phyloP scores from a whole-genome alignment of 352 stramenopile genomes.

The Phytophthora palmivora region DNA sequence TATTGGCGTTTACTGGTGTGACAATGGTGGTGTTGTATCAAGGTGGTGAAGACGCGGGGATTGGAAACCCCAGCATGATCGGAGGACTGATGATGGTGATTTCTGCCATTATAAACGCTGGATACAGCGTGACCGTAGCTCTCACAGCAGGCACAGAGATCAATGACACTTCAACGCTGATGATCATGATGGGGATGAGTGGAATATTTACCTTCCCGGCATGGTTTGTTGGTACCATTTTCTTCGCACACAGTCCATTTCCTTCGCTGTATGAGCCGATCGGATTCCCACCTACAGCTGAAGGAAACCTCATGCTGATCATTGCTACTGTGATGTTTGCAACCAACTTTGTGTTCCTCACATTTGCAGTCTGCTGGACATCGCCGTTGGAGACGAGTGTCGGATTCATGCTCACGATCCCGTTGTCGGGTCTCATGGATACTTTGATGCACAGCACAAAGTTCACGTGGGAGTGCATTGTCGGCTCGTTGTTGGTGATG shows the following conservation, averaged over 20 bases:
- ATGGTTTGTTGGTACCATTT: conserved; percentile 53
- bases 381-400: conserved; percentile 69
- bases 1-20: conserved; percentile 54
- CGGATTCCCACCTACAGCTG: conserved; percentile 43
- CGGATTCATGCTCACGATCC: conserved; percentile 67
- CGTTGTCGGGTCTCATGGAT: conserved; percentile 55
- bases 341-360: conserved; percentile 51
- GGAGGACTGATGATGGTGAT: conserved; percentile 55
- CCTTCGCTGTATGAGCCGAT: conserved; percentile 54
- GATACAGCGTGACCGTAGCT: conserved; percentile 56
- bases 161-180: conserved; percentile 58
- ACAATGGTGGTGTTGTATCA: conserved; percentile 60
- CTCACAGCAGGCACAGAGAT: conserved; percentile 47
- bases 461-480: conserved; percentile 57
- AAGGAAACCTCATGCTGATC: conserved; percentile 45
- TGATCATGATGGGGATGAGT: conserved; percentile 40
- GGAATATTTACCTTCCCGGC: conserved; percentile 55
- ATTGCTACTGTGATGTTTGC: conserved; percentile 40
- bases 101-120: conserved; percentile 53
- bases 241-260: conserved; percentile 47
- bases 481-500: conserved; percentile 58
- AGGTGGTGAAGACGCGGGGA: conserved; percentile 23
- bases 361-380: conserved; percentile 60
- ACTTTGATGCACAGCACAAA: conserved; percentile 47
- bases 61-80: conserved; percentile 41